Percentiles rank a stretch among this genome's conserved stretches.
Conservation (phyloP, 441 rosid species). For the Cnidoscolus chayamansa region DNA sequence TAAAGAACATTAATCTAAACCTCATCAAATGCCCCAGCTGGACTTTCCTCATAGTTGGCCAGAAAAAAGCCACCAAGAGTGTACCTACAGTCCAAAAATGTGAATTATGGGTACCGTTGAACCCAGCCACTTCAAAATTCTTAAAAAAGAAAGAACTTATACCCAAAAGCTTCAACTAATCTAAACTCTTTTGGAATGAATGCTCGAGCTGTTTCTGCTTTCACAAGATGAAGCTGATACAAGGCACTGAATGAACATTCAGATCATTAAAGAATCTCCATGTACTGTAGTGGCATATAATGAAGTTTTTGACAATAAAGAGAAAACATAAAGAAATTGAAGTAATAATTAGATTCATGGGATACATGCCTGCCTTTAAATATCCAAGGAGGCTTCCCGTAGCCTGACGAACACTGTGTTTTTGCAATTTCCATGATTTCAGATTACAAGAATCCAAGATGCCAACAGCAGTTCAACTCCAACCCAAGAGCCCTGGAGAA, state of each 20-base stretch:
- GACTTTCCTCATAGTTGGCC: slow-evolving; percentile 90
- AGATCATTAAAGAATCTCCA: slow-evolving; percentile 14
- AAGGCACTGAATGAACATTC: slow-evolving; percentile 56
- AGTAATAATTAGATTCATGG: neutral
- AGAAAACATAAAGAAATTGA: no score
- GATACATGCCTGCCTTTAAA: slow-evolving; percentile 79
- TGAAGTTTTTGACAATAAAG: neutral
- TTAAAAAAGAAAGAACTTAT: neutral
- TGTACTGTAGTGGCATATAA: neutral
- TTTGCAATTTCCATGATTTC: slow-evolving; percentile 49
- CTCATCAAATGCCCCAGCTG: slow-evolving; percentile 93
- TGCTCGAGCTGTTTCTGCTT: slow-evolving; percentile 76
- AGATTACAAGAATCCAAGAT: slow-evolving; percentile 20
- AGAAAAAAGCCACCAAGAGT: slow-evolving; percentile 97
- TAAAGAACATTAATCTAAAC: slow-evolving; percentile 30
- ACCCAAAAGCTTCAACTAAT: slow-evolving; percentile 98
- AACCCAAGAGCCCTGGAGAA: slow-evolving; percentile 8
- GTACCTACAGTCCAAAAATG: slow-evolving; percentile 46
- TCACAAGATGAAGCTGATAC: slow-evolving; percentile 96
- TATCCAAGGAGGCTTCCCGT: slow-evolving; percentile 89
- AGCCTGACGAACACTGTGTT: slow-evolving; percentile 45
- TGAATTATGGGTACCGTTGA: slow-evolving; percentile 7
- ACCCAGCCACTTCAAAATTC: neutral
- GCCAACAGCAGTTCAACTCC: slow-evolving; percentile 4
- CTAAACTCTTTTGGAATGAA: slow-evolving; percentile 78